A percentile compares a stretch with the other conserved stretches of the same genome.
phyloP scores from a whole-genome alignment of 495 filamentous ascomycete species.

The Clavariopsis aquatica region DNA sequence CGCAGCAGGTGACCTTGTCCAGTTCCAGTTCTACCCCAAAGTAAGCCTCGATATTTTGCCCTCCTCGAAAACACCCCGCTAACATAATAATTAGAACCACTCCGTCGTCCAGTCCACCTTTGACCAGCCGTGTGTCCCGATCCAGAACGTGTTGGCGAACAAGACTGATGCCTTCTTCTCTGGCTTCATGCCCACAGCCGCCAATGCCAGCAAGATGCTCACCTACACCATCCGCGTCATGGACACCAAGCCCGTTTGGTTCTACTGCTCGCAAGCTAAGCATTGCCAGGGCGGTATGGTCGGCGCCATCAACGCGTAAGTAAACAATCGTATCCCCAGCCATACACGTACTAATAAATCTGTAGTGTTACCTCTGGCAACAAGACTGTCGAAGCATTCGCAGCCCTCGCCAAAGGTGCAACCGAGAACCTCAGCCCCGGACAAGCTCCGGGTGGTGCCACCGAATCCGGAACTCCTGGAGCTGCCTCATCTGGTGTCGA shows the following conservation, averaged over 20 bases:
- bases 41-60: conserved; percentile 34
- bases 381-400: conserved; percentile 33
- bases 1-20: conserved; percentile 50
- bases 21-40: conserved; percentile 56
- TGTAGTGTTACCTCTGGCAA: conserved; percentile 28
- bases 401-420: conserved; percentile 17
- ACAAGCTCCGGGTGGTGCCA: conserved; percentile 9
- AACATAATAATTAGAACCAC: conserved; percentile 47
- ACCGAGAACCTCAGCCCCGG: conserved; percentile 32
- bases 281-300: conserved; percentile 49
- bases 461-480: conserved; percentile 8
- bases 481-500: conserved; percentile 1
- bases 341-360: neutral
- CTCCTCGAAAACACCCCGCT: conserved; percentile 8
- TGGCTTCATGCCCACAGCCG: conserved; percentile 42
- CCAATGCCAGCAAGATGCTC: conserved; percentile 13
- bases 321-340: conserved; percentile 3
- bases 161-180: conserved; percentile 44
- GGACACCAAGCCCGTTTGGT: conserved; percentile 48
- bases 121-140: conserved; percentile 46
- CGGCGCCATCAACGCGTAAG: conserved; percentile 47
- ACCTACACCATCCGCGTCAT: conserved; percentile 45
- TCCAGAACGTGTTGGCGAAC: conserved; percentile 38
- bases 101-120: conserved; percentile 52
- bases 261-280: conserved; percentile 47